phyloP scores from a whole-genome alignment of 169 alveolate species.

The Toxoplasma gondii region DNA sequence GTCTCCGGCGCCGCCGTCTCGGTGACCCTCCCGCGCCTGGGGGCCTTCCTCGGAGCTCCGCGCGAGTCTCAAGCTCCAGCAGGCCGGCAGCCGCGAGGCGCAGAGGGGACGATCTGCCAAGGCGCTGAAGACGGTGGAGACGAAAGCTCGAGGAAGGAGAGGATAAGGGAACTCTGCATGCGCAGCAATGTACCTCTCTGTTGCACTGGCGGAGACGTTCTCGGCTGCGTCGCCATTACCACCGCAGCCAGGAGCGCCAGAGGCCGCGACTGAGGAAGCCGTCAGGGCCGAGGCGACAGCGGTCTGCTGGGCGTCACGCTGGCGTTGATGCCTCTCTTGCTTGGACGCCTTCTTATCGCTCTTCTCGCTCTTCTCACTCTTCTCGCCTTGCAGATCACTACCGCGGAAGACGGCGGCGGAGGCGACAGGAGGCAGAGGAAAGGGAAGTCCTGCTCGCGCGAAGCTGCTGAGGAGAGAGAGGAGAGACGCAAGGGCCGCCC shows the following conservation, averaged over 20 bases:
- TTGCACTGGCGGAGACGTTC: neutral
- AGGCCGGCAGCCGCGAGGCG: neutral
- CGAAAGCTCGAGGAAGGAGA: neutral
- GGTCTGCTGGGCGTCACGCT: neutral
- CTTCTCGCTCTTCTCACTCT: neutral
- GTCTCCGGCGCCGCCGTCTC: neutral
- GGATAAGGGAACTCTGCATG: neutral
- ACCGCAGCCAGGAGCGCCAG: neutral
- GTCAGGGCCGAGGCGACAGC: too few relatives aligned
- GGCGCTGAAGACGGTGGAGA: neutral
- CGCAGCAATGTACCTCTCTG: neutral
- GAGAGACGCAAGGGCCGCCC: slow-evolving; percentile 32
- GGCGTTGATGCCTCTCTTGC: neutral
- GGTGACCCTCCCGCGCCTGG: neutral
- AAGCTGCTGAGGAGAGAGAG: neutral
- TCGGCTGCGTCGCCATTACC: neutral
- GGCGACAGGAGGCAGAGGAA: neutral
- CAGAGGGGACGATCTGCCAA: neutral
- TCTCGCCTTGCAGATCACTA: neutral
- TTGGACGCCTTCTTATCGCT: neutral
- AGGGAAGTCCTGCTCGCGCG: neutral
- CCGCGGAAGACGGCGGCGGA: neutral
- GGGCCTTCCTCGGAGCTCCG: neutral
- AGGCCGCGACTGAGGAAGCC: neutral
- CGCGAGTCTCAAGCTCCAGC: neutral